phyloP scores from a whole-genome alignment of 2,329 filamentous ascomycete species.

The Acrocalymma vagum region DNA sequence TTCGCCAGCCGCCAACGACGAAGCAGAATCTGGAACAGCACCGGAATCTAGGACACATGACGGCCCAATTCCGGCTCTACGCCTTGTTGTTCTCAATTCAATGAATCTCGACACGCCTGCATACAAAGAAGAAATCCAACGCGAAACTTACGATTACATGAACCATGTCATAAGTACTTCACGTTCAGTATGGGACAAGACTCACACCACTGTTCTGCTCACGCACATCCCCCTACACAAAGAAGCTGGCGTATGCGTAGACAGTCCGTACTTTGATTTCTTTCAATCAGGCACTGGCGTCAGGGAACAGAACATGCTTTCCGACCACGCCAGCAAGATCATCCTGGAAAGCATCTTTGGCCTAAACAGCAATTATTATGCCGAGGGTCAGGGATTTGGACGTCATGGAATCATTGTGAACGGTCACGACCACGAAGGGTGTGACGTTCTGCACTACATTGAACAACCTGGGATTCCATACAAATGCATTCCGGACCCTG shows the following conservation, averaged over 20 bases:
- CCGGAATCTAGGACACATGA: slow-evolving; percentile 17
- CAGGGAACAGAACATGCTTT: slow-evolving; percentile 91
- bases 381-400: slow-evolving; percentile 69
- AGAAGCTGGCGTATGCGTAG: slow-evolving; percentile 79
- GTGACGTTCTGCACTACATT: slow-evolving; percentile 82
- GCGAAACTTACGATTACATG: slow-evolving; percentile 79
- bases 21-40: slow-evolving; percentile 1
- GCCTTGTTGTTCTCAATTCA: slow-evolving; percentile 86
- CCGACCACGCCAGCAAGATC: slow-evolving; percentile 69
- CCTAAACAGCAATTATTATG: slow-evolving; percentile 69
- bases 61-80: slow-evolving; percentile 69
- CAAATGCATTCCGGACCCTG: slow-evolving; percentile 13
- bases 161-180: slow-evolving; percentile 72
- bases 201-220: slow-evolving; percentile 81
- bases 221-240: slow-evolving; percentile 96
- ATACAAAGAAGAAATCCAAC: slow-evolving; percentile 70
- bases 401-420: slow-evolving; percentile 83
- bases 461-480: slow-evolving; percentile 23
- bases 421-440: slow-evolving; percentile 95
- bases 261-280: slow-evolving; percentile 84
- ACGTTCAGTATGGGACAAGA: slow-evolving; percentile 66
- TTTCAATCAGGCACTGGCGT: slow-evolving; percentile 73
- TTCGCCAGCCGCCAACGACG: slow-evolving; percentile 3
- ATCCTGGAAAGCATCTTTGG: slow-evolving; percentile 88
- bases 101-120: slow-evolving; percentile 93